A percentile compares a stretch with the other conserved stretches of the same genome.
These are phyloP conservation scores for Linaria vulgaris DNA, from an alignment of 257 asterid genomes.

Conservation along the genomic window DNA sequence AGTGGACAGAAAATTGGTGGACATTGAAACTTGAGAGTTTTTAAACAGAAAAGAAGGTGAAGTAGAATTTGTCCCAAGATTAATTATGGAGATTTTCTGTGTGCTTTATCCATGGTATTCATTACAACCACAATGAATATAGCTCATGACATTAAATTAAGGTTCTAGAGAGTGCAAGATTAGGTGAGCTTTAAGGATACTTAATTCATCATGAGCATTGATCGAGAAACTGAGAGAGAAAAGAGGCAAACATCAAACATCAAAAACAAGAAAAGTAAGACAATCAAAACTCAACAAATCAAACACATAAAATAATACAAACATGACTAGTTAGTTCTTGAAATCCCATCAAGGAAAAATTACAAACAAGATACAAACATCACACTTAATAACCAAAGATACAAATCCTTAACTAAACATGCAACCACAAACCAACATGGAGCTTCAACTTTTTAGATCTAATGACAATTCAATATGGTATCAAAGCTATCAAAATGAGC, in stretches of 20 bases:
- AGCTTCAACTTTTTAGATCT: no score
- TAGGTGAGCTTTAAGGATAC: background rate
- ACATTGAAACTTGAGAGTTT: background rate
- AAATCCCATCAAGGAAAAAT: constrained; percentile 6
- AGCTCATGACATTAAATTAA: background rate
- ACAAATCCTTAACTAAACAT: background rate
- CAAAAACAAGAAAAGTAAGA: no score
- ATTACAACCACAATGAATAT: background rate
- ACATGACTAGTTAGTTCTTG: no score
- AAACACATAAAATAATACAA: background rate
- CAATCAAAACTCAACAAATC: background rate
- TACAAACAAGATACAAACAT: no score
- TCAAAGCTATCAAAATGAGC: no score
- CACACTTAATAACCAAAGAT: background rate
- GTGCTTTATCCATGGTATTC: background rate
- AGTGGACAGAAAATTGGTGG: background rate
- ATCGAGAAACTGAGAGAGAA: no score
- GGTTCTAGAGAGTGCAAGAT: no score
- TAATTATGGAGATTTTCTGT: constrained; percentile 2
- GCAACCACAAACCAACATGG: background rate
- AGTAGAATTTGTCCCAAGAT: background rate
- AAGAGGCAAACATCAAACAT: background rate
- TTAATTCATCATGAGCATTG: background rate
- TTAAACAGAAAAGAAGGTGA: background rate
- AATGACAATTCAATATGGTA: no score